A percentile compares a stretch with the other conserved stretches of the same genome.
Conservation (phyloP, 2,329 filamentous ascomycete genomes). For the Huntiella moniliformis region DNA sequence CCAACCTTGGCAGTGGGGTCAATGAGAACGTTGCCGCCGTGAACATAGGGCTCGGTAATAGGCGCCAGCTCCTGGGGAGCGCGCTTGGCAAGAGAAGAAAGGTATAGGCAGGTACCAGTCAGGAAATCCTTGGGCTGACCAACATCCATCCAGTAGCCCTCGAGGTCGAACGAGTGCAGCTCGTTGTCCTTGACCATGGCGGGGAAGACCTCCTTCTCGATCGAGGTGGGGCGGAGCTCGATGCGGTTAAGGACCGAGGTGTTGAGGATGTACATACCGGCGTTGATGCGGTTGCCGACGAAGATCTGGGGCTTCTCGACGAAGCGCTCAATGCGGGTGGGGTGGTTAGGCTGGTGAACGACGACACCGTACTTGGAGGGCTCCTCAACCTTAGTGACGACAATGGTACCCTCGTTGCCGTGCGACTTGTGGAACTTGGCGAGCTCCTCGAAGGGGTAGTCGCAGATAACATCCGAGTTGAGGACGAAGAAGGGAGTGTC, state of each 20-base stretch:
- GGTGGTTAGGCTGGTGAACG: slow-evolving; percentile 85
- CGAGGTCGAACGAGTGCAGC: slow-evolving; percentile 88
- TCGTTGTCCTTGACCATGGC: slow-evolving; percentile 76
- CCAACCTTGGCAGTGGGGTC: slow-evolving; percentile 90
- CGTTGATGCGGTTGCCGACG: slow-evolving; percentile 96
- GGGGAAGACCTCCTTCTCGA: slow-evolving; percentile 98
- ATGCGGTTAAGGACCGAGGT: slow-evolving; percentile 79
- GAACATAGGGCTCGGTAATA: slow-evolving; percentile 56
- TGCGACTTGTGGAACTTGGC: slow-evolving; percentile 83
- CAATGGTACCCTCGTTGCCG: slow-evolving; percentile 90
- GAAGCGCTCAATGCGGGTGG: slow-evolving; percentile 89
- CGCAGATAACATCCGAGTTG: slow-evolving; percentile 96
- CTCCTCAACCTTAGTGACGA: slow-evolving; percentile 97
- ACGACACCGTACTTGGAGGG: slow-evolving; percentile 98
- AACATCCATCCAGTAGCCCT: slow-evolving; percentile 99
- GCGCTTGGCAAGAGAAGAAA: slow-evolving; percentile 81
- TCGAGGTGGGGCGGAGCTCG: slow-evolving; percentile 87
- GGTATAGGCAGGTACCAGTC: slow-evolving; percentile 86
- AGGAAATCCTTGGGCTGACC: slow-evolving; percentile 98
- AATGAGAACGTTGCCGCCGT: slow-evolving; percentile 90
- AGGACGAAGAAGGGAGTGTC: slow-evolving; percentile 93
- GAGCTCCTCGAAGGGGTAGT: slow-evolving; percentile 84
- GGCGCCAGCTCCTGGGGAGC: slow-evolving; percentile 67
- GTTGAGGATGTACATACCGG: slow-evolving; percentile 95
- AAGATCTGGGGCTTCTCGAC: slow-evolving; percentile 99